Evolutionary conservation across 2,329 filamentous ascomycete genomes (phyloP).

Genomic region (Lasiodiplodia gonubiensis): DNA sequence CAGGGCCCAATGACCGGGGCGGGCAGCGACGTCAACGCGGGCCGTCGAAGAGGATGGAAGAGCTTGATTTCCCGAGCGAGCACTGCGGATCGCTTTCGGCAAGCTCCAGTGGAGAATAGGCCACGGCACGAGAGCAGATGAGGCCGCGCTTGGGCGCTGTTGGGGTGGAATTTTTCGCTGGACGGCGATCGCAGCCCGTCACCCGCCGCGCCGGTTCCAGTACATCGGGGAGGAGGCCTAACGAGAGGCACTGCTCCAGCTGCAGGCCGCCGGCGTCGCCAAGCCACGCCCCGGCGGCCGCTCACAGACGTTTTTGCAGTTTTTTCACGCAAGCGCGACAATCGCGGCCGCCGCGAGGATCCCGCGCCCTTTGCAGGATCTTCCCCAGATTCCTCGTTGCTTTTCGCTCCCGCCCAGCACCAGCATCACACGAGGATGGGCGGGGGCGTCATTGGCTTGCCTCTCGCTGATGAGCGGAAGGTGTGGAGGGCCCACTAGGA

Average conservation of each 20-base stretch:
- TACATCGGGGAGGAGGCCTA: conserved; percentile 4
- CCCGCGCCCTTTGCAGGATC: conserved; percentile 22
- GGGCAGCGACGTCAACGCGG: conserved; percentile 27
- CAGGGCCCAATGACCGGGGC: conserved; percentile 25
- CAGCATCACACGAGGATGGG: conserved; percentile 25
- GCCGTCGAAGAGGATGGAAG: conserved; percentile 25
- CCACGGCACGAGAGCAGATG: conserved; percentile 4
- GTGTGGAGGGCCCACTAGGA: conserved; percentile 23
- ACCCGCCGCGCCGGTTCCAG: background rate
- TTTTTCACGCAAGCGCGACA: conserved; percentile 24
- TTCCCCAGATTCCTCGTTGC: conserved; percentile 28
- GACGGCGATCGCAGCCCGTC: too few species aligned
- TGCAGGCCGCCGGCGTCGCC: too few species aligned
- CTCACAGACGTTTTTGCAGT: background rate
- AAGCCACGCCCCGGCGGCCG: background rate
- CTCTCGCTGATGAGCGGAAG: conserved; percentile 10
- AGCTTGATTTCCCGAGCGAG: conserved; percentile 23
- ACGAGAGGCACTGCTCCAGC: too few species aligned
- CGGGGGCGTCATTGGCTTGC: conserved; percentile 18
- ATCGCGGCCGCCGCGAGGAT: background rate
- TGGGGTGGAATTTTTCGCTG: conserved; percentile 7
- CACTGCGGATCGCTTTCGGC: conserved; percentile 29
- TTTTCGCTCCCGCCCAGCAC: conserved; percentile 24
- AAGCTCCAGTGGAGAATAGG: conserved; percentile 27
- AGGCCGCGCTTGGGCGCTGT: too few species aligned